Conservation (phyloP, 2,329 filamentous ascomycete genomes). For the Samsoniella hepiali region DNA sequence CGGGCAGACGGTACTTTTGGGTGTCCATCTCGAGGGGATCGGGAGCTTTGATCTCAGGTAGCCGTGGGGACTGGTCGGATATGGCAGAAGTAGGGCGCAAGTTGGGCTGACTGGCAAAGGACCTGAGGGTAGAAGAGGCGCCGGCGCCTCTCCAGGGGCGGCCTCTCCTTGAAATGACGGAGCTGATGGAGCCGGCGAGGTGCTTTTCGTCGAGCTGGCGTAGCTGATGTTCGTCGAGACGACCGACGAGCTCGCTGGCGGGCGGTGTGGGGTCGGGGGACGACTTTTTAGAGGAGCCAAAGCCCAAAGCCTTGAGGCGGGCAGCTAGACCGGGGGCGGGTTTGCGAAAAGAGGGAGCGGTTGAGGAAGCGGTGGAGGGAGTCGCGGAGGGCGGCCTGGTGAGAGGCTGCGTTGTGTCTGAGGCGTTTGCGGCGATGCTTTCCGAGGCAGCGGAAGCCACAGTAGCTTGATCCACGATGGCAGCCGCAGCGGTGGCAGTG, state of each 20-base stretch:
- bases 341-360: constrained; percentile 43
- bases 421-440: constrained; percentile 6
- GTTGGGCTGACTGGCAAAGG: constrained; percentile 24
- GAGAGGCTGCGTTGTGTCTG: background rate
- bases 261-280: constrained; percentile 26
- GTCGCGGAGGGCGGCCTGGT: background rate
- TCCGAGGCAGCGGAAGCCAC: background rate
- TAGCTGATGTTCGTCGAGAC: constrained; percentile 68
- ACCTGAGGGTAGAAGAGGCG: constrained; percentile 28
- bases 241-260: constrained; percentile 54
- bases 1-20: constrained; percentile 70
- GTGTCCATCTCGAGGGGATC: constrained; percentile 63
- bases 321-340: constrained; percentile 63
- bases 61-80: constrained; percentile 33
- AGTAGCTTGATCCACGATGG: background rate
- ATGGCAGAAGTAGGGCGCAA: constrained; percentile 25
- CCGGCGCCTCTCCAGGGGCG: constrained; percentile 69
- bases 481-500: background rate
- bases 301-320: constrained; percentile 62
- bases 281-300: constrained; percentile 45
- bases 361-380: constrained; percentile 23
- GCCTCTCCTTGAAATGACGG: constrained; percentile 61
- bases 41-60: constrained; percentile 51
- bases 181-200: constrained; percentile 49
- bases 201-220: constrained; percentile 67